Evolutionary conservation across 2,329 filamentous ascomycete species (phyloP), one percentile per base, ranked within the genome.

Genomic region (Xylaria sp.): DNA sequence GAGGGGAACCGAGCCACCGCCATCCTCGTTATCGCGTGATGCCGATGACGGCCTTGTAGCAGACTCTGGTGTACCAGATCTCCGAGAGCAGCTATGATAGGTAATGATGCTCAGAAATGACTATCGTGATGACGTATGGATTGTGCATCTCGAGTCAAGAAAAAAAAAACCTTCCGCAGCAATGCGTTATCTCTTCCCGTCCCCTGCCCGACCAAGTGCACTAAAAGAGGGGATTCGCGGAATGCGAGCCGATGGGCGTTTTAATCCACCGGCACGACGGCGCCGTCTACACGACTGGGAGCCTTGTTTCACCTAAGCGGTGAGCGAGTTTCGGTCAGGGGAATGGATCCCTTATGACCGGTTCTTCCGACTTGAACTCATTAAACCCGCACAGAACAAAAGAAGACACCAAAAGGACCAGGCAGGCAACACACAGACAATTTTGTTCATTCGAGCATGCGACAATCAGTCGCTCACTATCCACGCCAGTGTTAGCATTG

Each of bases 1-100:
- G 76, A 77, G 76, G 60, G 59, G 58, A 58, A 48, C 64, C 39
- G 68, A 68, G 44, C 54, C 70, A 54, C 70, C 73, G 51, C 69
- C 69, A 58, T 59, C 66, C 25, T 66, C 66, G 59, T 65, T 63
- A 60, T 65, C 65, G n/a, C 52, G 51, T 56, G 70, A 70, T 56
- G 63, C 63, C 68, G 72, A 74, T 71, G 68, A 62, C 64, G 68
- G 66, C 68, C 66, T 67, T 60, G 50, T 57, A 56, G 60, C 67
- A 41, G 65, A 63, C 39, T 59, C 62, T 64, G 59, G 34, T 37
- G 57, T 70, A 52, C 37, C 41, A 32, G 66, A 52, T 41, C 50
- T 50, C 63, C 66, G 55, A 61, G 57, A 41, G 25, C 46, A 57
- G 39, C 66, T 44, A 25, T 23, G 66, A 64, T 67, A 54, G 56